Evolutionary conservation across 768 basidiomycete species (phyloP), one percentile per base, ranked within the genome.

Genomic region (Rhodosporidiobolus sp.): DNA sequence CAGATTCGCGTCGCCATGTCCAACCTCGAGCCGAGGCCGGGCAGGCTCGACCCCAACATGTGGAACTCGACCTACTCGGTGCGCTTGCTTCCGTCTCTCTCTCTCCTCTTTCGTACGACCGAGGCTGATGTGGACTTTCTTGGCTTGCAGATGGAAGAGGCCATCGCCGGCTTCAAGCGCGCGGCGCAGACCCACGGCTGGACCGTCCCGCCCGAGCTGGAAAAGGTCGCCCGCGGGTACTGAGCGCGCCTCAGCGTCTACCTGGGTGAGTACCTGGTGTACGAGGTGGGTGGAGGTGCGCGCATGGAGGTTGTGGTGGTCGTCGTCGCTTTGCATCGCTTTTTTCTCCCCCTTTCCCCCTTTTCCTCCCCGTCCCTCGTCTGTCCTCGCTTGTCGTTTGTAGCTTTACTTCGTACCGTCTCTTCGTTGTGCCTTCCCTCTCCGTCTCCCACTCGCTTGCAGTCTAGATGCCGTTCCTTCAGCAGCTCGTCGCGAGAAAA

Each of bases 1-100:
- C 88, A 89, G 79, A 89, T 90, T 74, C 87, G 85, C 72, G 82
- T 89, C 50, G 88, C 88, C 1, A 86, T 90, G 68, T 89, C 87
- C 0, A 88, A 88, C 73, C 81, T 86, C 5, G 87, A 89, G 19
- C 88, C 89, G 0, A 80, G 82, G 22, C 88, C 88, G 22, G 88
- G 88, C 4, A 83, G 88, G 50, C 81, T 90, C 57, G 83, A 86
- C 35, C 7, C 63, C 4, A 81, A 85, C 77, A 86, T 57, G 78
- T 76, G 87, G 83, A 83, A 70, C 68, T 54, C 11, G 7, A 55
- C 57, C 3, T 65, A 67, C 65, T 65, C 46, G 26, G 52, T 72
- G 60, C 22, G 34, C n/a, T 28, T 10, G 67, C 20, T 69, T 38
- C 43, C 55, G 65, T 28, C 65, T 54, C n/a, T 19, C 10, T 35